Base-by-base conservation (phyloP, 164 flowering plant species). In the Aristolochia californica region DNA sequence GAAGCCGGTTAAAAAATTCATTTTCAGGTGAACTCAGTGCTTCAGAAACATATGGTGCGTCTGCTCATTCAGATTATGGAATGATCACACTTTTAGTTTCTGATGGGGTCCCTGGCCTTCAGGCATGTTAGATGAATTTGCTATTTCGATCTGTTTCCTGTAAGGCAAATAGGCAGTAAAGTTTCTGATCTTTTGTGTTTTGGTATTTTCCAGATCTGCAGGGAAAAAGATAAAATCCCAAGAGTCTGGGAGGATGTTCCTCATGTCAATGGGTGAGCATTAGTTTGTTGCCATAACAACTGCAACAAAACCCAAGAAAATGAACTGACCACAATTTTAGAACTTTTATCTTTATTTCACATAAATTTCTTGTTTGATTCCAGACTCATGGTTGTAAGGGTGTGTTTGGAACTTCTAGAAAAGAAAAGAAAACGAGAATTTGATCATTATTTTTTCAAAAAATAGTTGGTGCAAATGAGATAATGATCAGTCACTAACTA, bases 21-120 rank as follows among this genome's bases (percentile, higher is more conserved):
- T 40, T 73, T 65, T 44, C 64, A 88, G 91, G 87, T 61, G 84
- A 77, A n/a, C 7, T 74, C 43, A 65, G 17, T 24, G 43, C 34
- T 38, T 68, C 72, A 47, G 61, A 45, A 70, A 67, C 61, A 52
- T 80, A 61, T 72, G 94, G 94, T 56, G 88, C 96, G 53, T 83
- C 93, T 55, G 88, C 97, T 53, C 97, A 90, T 77, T 90, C 97
- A 58, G 97, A 90, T 77, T 87, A 82, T 74, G 96, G 97, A 57
- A 82, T 82, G 89, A 60, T 87, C 68, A 87, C 96, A 66, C 87
- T 91, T 66, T 75, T 87, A 11, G 80, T 74, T 27, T 75, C 81
- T 30, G 77, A 91, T 67, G 94, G 89, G 18, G 82, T 87, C 66
- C 76, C 64, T 52, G 96, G 97, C 47, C 89, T 91, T 61, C 94